Evolutionary conservation across 768 basidiomycete genomes (phyloP), one percentile per base, ranked within the genome.

Genomic region (Agrocybe chaxingu): DNA sequence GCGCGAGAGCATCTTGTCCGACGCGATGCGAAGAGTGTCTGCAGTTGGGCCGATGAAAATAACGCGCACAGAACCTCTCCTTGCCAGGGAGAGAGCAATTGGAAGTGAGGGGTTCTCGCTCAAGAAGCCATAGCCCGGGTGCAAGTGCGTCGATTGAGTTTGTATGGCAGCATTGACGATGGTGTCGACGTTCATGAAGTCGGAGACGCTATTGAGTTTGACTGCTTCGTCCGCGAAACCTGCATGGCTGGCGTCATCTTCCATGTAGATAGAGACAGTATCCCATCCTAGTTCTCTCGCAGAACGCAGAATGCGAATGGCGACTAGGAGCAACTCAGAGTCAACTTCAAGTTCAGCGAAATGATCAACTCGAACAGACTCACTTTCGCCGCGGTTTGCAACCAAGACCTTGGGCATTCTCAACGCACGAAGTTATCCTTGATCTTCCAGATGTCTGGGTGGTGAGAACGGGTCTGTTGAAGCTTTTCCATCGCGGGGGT

Each of bases 231-330:
- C 84, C 63, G 93, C 88, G 51, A 91, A 80, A 1, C 87, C 84
- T 51, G 88, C 84, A 58, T 85, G 75, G 67, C 93, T 88, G 59
- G 87, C 86, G 64, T 92, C 89, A 47, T 85, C 82, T 57, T 89
- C 85, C 1, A 85, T 92, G 73, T 89, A 94, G 63, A 93, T 83
- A 8, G 92, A 87, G 39, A 92, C 91, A 31, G 90, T 92, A 57
- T 81, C 78, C 90, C 93, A 92, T 39, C 87, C 89, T 41, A 93
- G 76, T 62, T 92, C 89, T 57, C 86, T 84, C 12, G 92, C 88
- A 1, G 89, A 86, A 56, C 89, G 82, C 72, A 95, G 85, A 38
- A 95, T 84, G 59, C 92, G 85, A 56, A 94, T 82, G n/a, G 92
- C 92, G 66, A 95, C 94, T 84, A 24, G 24, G 24, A 24, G 41